Percentiles rank a stretch among this genome's conserved stretches.
phyloP scores from a whole-genome alignment of 192 early-diverging fungal species.

The Funneliformis mosseae region DNA sequence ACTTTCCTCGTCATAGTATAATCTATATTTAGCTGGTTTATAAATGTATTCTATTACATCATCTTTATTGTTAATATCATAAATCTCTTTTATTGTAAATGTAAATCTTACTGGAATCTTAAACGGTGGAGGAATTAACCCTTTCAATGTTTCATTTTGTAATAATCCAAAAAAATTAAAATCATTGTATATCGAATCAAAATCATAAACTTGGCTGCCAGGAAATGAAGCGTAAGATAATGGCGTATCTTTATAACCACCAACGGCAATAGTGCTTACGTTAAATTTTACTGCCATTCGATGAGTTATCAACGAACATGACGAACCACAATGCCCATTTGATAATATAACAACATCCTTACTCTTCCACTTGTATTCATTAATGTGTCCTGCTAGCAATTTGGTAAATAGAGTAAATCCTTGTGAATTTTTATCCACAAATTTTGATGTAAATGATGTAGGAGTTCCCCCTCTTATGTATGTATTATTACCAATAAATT shows the following conservation, averaged over 20 bases:
- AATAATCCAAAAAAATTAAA: not conserved
- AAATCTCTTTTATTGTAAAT: too few species aligned
- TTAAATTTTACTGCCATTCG: constrained; percentile 38
- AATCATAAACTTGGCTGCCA: not conserved
- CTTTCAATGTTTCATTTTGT: too few species aligned
- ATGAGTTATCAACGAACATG: constrained; percentile 37
- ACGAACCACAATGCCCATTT: constrained; percentile 42
- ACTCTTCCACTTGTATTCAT: not conserved
- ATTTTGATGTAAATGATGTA: not conserved
- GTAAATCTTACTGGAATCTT: too few species aligned
- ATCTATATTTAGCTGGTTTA: not conserved
- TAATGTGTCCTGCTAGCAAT: not conserved
- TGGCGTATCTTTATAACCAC: constrained; percentile 37
- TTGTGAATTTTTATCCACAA: not conserved
- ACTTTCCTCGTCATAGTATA: not conserved
- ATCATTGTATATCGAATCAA: not conserved
- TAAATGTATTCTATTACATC: not conserved
- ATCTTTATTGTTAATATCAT: not conserved
- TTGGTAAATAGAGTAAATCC: not conserved
- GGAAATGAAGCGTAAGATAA: constrained; percentile 42
- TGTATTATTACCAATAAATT: constrained; percentile 17
- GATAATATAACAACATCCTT: constrained; percentile 36
- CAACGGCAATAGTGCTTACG: constrained; percentile 36
- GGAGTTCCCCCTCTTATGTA: not conserved
- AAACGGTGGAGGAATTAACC: too few species aligned